Base-by-base conservation (phyloP, 768 basidiomycete species). In the Hydnum rufescens region DNA sequence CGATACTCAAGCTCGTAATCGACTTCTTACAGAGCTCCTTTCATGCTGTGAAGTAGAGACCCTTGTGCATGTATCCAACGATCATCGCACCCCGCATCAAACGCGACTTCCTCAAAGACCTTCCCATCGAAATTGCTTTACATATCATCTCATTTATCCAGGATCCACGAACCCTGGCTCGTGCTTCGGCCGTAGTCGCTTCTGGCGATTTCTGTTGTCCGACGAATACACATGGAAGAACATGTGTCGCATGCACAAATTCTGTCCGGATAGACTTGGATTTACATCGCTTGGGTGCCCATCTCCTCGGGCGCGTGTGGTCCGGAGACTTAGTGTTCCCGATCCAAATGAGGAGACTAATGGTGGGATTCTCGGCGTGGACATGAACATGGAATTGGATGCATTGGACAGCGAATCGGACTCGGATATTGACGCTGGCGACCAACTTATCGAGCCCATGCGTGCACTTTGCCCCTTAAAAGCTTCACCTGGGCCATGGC, bases 161-260 rank as follows among this genome's bases (percentile, higher is more conserved):
- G 53, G 80, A 87, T 43, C 78, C 83, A 0, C 66, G 67, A 42
- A 78, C 81, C 0, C 75, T 95, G 5, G 69, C 76, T 0, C 68
- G 84, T 6, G 81, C 81, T 0, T 69, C 73, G 36, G 70, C 73
- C 31, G 90, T 28, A 81, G 78, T 58, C 67, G 69, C 51, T 70
- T 71, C 48, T 96, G 92, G 92, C 65, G 71, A 13, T 65, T 63
- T 16, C 71, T 95, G 4, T 70, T 80, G 4, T 65, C 70, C 43
- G 88, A 89, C 59, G 86, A 92, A 57, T 72, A 68, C 57, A 68
- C 85, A 6, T 96, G 90, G 92, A 78, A 75, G 63, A 59, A 70
- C 6, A 75, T 93, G 76, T 88, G 81, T 60, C 63, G 67, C 6
- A 59, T 67, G 18, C 73, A 77, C 61, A 71, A 71, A 4, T 82